Evolutionary conservation across 371 early-diverging fungal genomes (phyloP).

Genomic region (Lichtheimia ramosa): DNA sequence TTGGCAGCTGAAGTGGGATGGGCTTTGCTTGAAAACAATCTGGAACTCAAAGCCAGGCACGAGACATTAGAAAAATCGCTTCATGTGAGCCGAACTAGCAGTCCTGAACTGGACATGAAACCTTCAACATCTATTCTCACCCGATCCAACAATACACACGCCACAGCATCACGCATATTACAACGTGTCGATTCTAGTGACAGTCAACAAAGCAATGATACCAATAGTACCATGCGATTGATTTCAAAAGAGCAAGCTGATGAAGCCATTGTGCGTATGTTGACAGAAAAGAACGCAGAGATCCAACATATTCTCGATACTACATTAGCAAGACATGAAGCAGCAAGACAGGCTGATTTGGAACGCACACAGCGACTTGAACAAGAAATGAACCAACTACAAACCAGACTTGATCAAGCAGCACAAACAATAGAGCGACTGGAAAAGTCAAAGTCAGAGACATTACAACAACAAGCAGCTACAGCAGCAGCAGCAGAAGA

Average conservation of each 20-base stretch:
- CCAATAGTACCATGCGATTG: conserved; percentile 7
- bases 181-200: conserved; percentile 4
- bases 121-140: conserved; percentile 10
- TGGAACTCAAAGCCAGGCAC: conserved; percentile 40
- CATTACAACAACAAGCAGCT: background rate
- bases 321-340: conserved; percentile 11
- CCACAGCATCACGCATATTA: conserved; percentile 2
- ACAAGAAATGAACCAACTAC: conserved; percentile 11
- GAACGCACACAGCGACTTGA: conserved; percentile 9
- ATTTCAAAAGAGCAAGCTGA: conserved; percentile 15
- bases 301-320: conserved; percentile 10
- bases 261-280: conserved; percentile 19
- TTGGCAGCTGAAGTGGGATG: conserved; percentile 51
- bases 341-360: background rate
- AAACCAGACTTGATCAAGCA: background rate
- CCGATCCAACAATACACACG: conserved; percentile 4
- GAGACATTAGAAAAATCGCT: conserved; percentile 25
- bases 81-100: background rate
- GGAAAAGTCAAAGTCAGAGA: background rate
- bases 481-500: background rate
- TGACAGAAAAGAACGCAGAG: conserved; percentile 14
- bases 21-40: conserved; percentile 46
- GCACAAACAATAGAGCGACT: conserved; percentile 4
- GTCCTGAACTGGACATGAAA: conserved; percentile 1
- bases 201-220: background rate